Percentiles rank a stretch among this genome's conserved stretches.
These are phyloP conservation scores for Tetracladium marchalianum DNA, from an alignment of 495 filamentous ascomycete species.

Conservation along the genomic window DNA sequence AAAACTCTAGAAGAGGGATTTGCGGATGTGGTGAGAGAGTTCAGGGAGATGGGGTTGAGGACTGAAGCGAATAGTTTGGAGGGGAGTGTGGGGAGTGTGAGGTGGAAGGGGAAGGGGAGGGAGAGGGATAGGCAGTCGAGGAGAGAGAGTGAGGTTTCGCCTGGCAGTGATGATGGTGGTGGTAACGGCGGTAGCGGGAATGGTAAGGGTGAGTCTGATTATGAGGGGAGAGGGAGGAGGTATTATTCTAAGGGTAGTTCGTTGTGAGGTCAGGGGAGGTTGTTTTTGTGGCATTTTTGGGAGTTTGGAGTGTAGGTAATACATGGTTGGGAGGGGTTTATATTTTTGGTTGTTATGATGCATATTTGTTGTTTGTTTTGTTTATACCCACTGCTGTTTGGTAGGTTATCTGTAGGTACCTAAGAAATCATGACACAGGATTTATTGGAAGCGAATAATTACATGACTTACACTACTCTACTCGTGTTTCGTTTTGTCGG, in stretches of 20 bases:
- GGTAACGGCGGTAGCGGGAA: neutral
- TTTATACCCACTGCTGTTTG: no score
- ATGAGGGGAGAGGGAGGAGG: neutral
- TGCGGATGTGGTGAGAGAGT: conserved; percentile 73
- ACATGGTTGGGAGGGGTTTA: no score
- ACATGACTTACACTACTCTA: no score
- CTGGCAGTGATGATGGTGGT: conserved; percentile 2
- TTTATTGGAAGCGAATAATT: no score
- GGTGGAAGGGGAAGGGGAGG: conserved; percentile 19
- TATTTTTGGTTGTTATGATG: no score
- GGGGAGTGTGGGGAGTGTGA: conserved; percentile 13
- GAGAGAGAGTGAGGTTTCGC: conserved; percentile 2
- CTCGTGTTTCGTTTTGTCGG: no score
- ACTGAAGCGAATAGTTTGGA: conserved; percentile 15
- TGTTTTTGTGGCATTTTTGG: no score
- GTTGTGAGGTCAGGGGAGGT: neutral
- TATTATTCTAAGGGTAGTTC: conserved; percentile 4
- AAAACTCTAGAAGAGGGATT: conserved; percentile 82
- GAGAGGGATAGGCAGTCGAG: conserved; percentile 6
- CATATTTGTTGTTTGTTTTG: no score
- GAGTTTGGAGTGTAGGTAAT: no score
- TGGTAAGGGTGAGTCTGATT: neutral
- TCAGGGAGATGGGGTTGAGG: conserved; percentile 48
- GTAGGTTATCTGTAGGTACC: no score
- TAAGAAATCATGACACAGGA: no score